Percentiles rank a stretch among this genome's conserved stretches.
Evolutionary conservation across 805 yeast species (phyloP).

Genomic region (Candida sphagnicola): DNA sequence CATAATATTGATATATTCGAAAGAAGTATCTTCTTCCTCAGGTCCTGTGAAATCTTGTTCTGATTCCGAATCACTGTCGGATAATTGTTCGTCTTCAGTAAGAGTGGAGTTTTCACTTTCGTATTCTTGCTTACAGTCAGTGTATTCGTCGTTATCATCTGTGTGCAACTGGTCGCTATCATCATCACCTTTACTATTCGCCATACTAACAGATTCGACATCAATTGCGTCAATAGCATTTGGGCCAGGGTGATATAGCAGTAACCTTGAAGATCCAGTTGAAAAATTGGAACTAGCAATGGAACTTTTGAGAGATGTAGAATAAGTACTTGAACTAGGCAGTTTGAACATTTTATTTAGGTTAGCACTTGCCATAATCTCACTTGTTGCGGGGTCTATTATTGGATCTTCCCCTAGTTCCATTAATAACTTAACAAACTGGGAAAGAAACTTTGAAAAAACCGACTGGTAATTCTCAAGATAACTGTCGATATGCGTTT

Average conservation of each 20-base stretch:
- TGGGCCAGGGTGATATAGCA: neutral
- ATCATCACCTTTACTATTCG: too few species aligned
- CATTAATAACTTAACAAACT: slow-evolving; percentile 4
- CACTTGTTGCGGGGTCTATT: neutral
- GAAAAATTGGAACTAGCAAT: neutral
- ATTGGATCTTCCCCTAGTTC: slow-evolving; percentile 1
- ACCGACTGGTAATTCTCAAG: slow-evolving; percentile 3
- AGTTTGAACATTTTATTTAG: too few species aligned
- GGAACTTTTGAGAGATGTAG: neutral
- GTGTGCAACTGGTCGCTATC: too few species aligned
- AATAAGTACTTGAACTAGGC: too few species aligned
- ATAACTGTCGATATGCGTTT: neutral
- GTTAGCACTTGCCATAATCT: neutral
- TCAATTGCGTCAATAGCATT: neutral
- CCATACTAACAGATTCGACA: neutral
- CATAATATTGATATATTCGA: neutral
- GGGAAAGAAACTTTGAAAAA: slow-evolving; percentile 6
- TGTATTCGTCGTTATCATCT: neutral
- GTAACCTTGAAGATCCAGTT: neutral
- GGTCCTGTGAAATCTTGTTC: neutral
- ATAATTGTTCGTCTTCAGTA: neutral
- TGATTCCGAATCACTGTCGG: neutral
- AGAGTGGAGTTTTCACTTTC: neutral
- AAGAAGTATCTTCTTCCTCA: neutral
- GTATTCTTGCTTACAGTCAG: too few species aligned